Evolutionary conservation across 2,329 filamentous ascomycete species (phyloP), one percentile per base, ranked within the genome.

Genomic region (Rhinocladiella similis): DNA sequence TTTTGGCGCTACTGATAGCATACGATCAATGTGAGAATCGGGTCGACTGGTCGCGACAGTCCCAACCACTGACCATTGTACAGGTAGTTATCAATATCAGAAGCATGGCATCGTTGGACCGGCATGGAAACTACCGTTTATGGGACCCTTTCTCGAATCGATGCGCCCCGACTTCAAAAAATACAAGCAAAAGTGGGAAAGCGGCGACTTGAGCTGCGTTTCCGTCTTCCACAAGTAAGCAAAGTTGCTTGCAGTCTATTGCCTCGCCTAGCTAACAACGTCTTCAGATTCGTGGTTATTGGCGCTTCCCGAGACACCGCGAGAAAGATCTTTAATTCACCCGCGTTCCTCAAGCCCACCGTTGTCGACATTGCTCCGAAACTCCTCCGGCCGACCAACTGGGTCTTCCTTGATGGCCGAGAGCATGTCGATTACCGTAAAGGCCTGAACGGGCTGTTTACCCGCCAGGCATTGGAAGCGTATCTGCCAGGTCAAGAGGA

Each of bases 221-320:
- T 97, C 92, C 2, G 91, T 99, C 68, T 99, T 99, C 80, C 94
- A 99, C 85, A 99, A 97, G 91, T 96, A 83, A 66, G 85, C 64
- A 25, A 22, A 10, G 39, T 38, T 20, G 42, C 27, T 13, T 27
- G 22, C 29, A 51, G 18, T 41, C 10, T 16, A 7, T 33, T 36
- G 33, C 33, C 7, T 14, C 41, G 7, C 19, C 20, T 10, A 36
- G 51, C 38, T 25, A 18, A 19, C 53, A 49, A 20, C 45, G 16
- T 47, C 33, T 22, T 55, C 2, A 95, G 91, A 73, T 99, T 99
- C 73, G 94, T 97, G 63, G 91, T 99, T 55, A 96, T 99, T 71
- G 93, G 92, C 33, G 95, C 92, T 16, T 91, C 88, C 50, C 91
- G 94, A 69, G 94, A 97, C 71, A 90, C 97, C 83, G 89, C 93